Evolutionary conservation across 148 eudicot genomes (phyloP), one percentile per base, ranked within the genome.

Genomic region (Cornus controversa): DNA sequence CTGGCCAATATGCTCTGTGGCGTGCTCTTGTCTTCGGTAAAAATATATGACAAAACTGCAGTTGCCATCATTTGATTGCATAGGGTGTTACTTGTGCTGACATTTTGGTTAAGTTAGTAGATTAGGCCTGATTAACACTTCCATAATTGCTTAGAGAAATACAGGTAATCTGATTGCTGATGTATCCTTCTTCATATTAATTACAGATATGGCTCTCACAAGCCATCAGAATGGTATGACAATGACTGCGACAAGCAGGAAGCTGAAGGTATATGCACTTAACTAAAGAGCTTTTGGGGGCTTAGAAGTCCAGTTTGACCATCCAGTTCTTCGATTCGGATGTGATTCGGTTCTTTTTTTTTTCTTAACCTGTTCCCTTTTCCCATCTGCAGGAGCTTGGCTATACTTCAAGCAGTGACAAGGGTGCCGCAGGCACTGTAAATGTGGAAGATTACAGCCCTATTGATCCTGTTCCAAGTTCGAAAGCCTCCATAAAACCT

Each of bases 401-500:
- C n/a, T 26, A 64, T 75, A 31, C 70, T 64, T 75, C 69, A 9
- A 75, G 69, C 58, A 37, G 36, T 24, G 29, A 18, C 23, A 45
- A 75, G 23, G 42, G 36, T 29, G 37, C 40, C 24, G 69, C 26
- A 18, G 77, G 58, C 10, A 22, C 31, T 26, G 69, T 75, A 15
- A 63, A 75, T 75, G 24, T 75, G 69, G 77, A 75, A 25, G 77
- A 75, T 62, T 75, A 75, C 69, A 36, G 24, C 24, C 77, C 77
- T 28, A 69, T 80, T 3, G 81, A 87, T 75, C 88, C 91, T 1
- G 81, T 73, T 16, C 89, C 91, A 50, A 89, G 82, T 71, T 86
- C 86, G 28, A 89, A 89, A 73, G 88, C 88, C 14, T 78, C 86
- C 24, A 65, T 88, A 65, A 81, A 82, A 75, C 87, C 81, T 2